Base-by-base conservation (phyloP, 768 basidiomycete genomes). In the Amanita phalloides region DNA sequence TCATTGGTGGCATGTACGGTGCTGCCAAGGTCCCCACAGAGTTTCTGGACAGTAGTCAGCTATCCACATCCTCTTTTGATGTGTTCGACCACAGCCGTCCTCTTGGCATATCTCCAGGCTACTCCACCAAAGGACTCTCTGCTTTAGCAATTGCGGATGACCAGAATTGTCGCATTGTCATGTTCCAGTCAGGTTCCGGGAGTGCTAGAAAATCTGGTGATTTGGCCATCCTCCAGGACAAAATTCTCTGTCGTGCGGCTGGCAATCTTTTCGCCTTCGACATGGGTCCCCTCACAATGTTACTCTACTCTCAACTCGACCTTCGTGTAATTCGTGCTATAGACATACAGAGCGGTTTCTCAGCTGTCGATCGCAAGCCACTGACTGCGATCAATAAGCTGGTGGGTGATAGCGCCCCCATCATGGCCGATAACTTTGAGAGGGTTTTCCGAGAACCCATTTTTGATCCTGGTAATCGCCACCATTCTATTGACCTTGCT, bases 341-440 rank as follows among this genome's bases (percentile, higher is more conserved):
- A 36, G 80, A 84, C 57, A 71, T 85, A 20, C 80, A 83, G 56
- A 76, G 75, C 3, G 73, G 68, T 2, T 74, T 74, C 56, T 64
- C 68, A 6, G 66, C 66, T 7, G 54, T 61, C 5, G 61, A 66
- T 45, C 71, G 76, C 28, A 65, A 67, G 35, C 74, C 78, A 4
- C 48, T 72, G 6, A 62, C 61, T 1, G 66, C 72, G 0, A 71
- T 82, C 55, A 60, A 67, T 55, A 67, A 60, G 0, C 65, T 73
- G 25, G 58, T 76, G 2, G 76, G 73, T 1, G 62, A 69, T 28
- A 61, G 58, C 4, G 60, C 68, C 9, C 63, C 63, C 20, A 58
- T 77, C 45, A 64, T 61, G n/a, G 57, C 62, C 2, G 59, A 67
- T 3, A 75, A 73, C 42, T 57, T 77, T 35, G 52, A 57, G 14